Conservation (phyloP, 2,329 filamentous ascomycete genomes). For the Cladorrhinum sp. region DNA sequence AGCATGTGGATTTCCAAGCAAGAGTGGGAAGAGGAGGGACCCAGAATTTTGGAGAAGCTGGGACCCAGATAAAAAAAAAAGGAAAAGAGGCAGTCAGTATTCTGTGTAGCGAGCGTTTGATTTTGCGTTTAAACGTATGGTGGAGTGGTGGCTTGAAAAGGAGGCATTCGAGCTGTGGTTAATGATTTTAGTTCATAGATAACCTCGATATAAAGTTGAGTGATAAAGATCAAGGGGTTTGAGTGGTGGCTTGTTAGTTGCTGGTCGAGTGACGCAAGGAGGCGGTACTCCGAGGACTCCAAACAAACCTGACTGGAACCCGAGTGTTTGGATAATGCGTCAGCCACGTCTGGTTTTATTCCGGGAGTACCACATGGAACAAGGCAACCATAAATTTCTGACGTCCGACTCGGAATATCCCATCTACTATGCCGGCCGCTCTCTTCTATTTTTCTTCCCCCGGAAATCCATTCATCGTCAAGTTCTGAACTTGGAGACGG, state of each 20-base stretch:
- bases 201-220: background rate
- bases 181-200: background rate
- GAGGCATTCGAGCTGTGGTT: background rate
- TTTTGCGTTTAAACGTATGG: background rate
- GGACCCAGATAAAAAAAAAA: conserved; percentile 66
- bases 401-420: background rate
- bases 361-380: background rate
- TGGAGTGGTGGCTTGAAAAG: conserved; percentile 5
- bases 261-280: background rate
- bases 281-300: background rate
- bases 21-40: conserved; percentile 94
- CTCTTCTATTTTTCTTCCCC: too few species aligned
- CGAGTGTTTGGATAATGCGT: background rate
- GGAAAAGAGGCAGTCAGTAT: background rate
- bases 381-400: background rate
- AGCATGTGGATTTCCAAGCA: conserved; percentile 98
- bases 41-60: conserved; percentile 83
- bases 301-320: too few species aligned
- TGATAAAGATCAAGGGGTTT: background rate
- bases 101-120: conserved; percentile 23
- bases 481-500: too few species aligned
- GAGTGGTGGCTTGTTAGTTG: background rate
- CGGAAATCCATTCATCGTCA: too few species aligned
- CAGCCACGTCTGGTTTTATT: background rate
- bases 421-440: too few species aligned